Base-by-base conservation (phyloP, 2,329 filamentous ascomycete species). In the Penicillium sp. region DNA sequence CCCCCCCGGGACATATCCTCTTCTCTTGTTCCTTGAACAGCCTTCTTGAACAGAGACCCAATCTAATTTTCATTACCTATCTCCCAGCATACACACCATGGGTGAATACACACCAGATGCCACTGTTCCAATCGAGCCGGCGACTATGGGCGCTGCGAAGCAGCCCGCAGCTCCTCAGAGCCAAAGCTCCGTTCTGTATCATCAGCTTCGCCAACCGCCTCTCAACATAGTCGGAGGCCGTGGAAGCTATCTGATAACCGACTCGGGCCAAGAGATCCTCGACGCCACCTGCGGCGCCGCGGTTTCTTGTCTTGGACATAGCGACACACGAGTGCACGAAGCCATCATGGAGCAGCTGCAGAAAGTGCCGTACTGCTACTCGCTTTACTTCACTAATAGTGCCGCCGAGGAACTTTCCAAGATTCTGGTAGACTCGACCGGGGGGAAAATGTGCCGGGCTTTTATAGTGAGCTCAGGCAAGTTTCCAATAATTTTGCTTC, bases 281-380 rank as follows among this genome's bases (percentile, higher is more conserved):
- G 90, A 94, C 71, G 87, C 85, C 2, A 89, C 87, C 45, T 84
- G 87, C 37, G 90, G 90, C 11, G 88, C 90, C 2, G 88, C 87
- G 25, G 89, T 92, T 1, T 81, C 86, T n/a, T 87, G 86, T 69
- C 78, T 94, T 6, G 90, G 90, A 4, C 86, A 91, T 67, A 85
- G 84, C 35, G 83, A 88, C 52, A 66, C 78, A 35, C 81, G 87
- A 38, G 84, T 92, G 5, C 79, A 81, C 20, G 76, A 82, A 2
- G 89, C 88, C 1, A 82, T 90, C 34, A 71, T 77, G 4, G 67
- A 79, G 15, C 88, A 91, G 66, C 76, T 89, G 61, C 77, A 82
- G 47, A 76, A 83, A 20, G 78, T 88, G 0, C 75, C 80, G 0
- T 90, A 89, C 55, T 82, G 83, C 22, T 79, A 84, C 45, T 83